Base-by-base conservation (phyloP, 257 asterid genomes). In the Nicotiana benthamiana region DNA sequence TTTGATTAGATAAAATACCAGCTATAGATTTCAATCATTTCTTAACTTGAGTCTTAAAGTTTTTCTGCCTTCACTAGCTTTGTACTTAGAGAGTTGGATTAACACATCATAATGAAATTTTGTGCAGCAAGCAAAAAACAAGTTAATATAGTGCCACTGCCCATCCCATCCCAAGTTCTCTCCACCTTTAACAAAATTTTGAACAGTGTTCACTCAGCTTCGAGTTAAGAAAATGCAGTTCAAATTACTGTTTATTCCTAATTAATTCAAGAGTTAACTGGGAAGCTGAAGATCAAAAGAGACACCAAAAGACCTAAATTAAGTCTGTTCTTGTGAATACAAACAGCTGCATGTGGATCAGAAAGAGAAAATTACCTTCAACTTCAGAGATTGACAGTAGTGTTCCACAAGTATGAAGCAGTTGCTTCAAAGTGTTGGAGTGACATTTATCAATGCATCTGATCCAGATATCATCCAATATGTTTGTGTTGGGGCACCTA, bases 371-470 rank as follows among this genome's bases (percentile, higher is more conserved):
- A 9, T 27, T 87, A 96, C 99, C 97, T 90, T 94, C 88, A 27
- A 86, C 88, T 86, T 96, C 95, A 48, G 97, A 89, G 85, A 96
- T 72, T 6, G 96, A 92, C 43, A 91, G 89, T 15, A 96, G 97
- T 85, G 89, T 92, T 79, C 97, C 99, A 83, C 89, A 80, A 17
- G 92, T 81, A 85, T 79, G 92, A 79, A 96, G 97, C 76, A 96
- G 89, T 81, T 90, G 97, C 88, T 95, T 91, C 86, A 96, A 83
- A 9, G 99, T 94, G 88, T 90, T 92, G 4, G 97, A 94, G 84
- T 92, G 99, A 74, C 99, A 96, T 89, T 91, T 92, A 32, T 92
- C 97, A 72, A 96, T 89, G 84, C 97, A 92, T 80, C 88, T 90
- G 76, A 77, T 78, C 97, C 98, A 96, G 64, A 92, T 86, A 83